Evolutionary conservation across 2,329 filamentous ascomycete genomes (phyloP), one percentile per base, ranked within the genome.

Genomic region (Penicillium griseofulvum): DNA sequence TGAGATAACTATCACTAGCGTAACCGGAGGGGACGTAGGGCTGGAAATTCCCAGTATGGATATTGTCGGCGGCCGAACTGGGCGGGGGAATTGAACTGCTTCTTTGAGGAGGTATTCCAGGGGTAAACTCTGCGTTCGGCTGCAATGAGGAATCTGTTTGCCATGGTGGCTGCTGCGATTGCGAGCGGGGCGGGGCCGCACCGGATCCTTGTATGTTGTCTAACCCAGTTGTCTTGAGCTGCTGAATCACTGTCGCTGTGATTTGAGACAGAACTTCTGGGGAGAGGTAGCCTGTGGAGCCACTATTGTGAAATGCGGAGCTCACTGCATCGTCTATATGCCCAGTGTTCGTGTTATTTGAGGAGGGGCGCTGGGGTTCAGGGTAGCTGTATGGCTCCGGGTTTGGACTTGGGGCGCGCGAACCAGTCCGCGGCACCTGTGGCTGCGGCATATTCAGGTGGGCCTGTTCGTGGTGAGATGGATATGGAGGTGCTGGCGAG

Each of bases 261-360:
- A 87, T 83, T 57, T 84, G 81, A 45, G 82, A 80, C 48, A 88
- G 78, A 22, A 87, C 74, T 8, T 84, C 81, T 2, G 84, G 84
- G 49, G 85, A 81, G 12, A 87, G 72, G 37, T 79, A 77, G 55
- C 75, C 76, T 9, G 78, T 73, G 9, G 77, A 71, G 38, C 80
- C 75, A 11, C 79, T 75, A 49, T 78, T 78, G 61, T 81, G 75
- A 56, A 84, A 82, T 10, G 82, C 82, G 58, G 79, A 79, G 61
- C 76, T 80, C 60, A 85, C 80, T 33, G 82, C 83, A 62, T 84
- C 81, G 61, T 81, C 80, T 60, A 85, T 78, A 12, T 79, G 78
- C 5, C 68, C 69, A 3, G 66, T 47, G n/a, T 60, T 50, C 19
- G 55, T 38, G 17, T 53, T 58, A 17, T 53, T 58, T 14, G 58